phyloP scores from a whole-genome alignment of 345 rosid genomes.

The Diplotaxis tenuifolia region DNA sequence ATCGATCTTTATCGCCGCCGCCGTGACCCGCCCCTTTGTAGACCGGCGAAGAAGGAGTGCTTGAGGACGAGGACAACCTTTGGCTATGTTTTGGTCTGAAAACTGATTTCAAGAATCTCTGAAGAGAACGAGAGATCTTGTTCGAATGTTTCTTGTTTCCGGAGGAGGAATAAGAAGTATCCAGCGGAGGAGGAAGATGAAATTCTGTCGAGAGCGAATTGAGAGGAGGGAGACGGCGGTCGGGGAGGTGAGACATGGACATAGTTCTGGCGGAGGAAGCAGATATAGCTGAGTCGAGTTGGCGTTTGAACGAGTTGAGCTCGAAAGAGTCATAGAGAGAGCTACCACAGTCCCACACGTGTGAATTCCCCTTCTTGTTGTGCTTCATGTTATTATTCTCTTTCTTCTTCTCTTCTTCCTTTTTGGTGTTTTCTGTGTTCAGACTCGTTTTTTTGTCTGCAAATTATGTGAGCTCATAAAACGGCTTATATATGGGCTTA shows the following conservation, averaged over 20 bases:
- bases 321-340: constrained; percentile 84
- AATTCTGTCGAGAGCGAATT: constrained; percentile 3
- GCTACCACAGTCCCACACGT: constrained; percentile 86
- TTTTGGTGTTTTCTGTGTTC: constrained; percentile 8
- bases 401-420: constrained; percentile 23
- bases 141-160: constrained; percentile 37
- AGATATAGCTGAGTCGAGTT: constrained; percentile 75
- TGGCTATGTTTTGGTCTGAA: constrained; percentile 48
- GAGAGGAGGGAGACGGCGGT: constrained; percentile 27
- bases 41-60: constrained; percentile 24
- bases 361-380: constrained; percentile 42
- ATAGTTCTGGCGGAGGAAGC: constrained; percentile 48
- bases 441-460: constrained; percentile 4
- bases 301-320: constrained; percentile 72
- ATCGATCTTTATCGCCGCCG: constrained; percentile 32
- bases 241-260: constrained; percentile 62
- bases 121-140: constrained; percentile 67
- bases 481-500: neutral
- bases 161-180: constrained; percentile 26
- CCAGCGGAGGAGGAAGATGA: constrained; percentile 27
- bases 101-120: constrained; percentile 56
- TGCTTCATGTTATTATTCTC: constrained; percentile 8
- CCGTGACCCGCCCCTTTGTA: constrained; percentile 28
- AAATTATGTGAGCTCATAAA: neutral
- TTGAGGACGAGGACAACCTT: constrained; percentile 7